Conservation (phyloP, 1,139 yeast species). For the Hyphopichia fennica region DNA sequence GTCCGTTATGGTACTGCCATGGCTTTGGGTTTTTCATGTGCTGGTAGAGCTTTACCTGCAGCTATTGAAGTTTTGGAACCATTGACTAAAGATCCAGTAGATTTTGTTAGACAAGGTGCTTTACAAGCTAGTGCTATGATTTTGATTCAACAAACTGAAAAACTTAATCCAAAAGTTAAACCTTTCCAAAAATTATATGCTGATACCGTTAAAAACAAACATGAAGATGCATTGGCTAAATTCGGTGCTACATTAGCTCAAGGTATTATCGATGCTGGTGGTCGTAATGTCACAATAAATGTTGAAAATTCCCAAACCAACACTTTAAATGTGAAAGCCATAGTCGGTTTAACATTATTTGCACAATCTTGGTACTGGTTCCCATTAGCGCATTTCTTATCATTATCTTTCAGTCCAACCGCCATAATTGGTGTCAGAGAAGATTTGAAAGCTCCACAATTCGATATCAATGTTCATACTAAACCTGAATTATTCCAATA, state of each 20-base stretch:
- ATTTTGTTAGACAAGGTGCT: conserved; percentile 98
- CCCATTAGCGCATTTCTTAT: conserved; percentile 91
- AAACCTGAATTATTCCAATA: conserved; percentile 80
- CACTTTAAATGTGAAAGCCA: conserved; percentile 84
- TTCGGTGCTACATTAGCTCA: conserved; percentile 97
- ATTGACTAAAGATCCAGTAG: conserved; percentile 89
- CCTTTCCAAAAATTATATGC: conserved; percentile 74
- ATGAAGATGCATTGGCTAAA: conserved; percentile 95
- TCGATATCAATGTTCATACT: conserved; percentile 78
- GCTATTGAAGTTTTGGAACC: conserved; percentile 94
- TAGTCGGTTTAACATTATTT: conserved; percentile 88
- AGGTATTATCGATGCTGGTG: conserved; percentile 99
- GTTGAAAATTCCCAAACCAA: conserved; percentile 90
- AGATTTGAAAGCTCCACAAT: conserved; percentile 85
- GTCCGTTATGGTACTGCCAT: conserved; percentile 98
- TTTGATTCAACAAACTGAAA: conserved; percentile 90
- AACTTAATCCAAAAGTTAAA: conserved; percentile 75
- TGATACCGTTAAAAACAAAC: conserved; percentile 77
- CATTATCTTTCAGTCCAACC: conserved; percentile 91
- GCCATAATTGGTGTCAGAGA: conserved; percentile 83
- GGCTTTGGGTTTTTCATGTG: conserved; percentile 96
- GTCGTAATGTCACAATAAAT: conserved; percentile 93
- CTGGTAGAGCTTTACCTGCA: conserved; percentile 86
- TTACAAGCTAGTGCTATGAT: conserved; percentile 91
- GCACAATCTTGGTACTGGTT: conserved; percentile 99